A percentile compares a stretch with the other conserved stretches of the same genome.
phyloP scores from a whole-genome alignment of 768 basidiomycete genomes.

The Termitomyces sp. region DNA sequence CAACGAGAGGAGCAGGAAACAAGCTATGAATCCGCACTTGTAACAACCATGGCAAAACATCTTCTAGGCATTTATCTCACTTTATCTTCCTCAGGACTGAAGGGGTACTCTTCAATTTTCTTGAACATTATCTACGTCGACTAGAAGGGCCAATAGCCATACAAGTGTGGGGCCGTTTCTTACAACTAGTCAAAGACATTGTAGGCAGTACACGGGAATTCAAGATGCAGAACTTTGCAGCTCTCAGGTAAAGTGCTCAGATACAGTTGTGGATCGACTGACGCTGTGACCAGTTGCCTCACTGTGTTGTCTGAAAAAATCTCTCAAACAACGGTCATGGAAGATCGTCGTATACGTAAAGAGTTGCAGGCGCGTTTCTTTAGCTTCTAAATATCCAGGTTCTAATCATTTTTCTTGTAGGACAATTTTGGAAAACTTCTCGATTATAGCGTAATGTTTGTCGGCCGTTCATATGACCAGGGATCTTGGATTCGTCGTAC shows the following conservation, averaged over 20 bases:
- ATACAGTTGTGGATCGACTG: background rate
- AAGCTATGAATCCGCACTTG: slow-evolving; percentile 62
- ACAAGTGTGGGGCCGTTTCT: slow-evolving; percentile 84
- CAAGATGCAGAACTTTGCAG: slow-evolving; percentile 64
- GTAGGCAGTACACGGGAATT: slow-evolving; percentile 59
- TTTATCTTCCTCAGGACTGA: slow-evolving; percentile 51
- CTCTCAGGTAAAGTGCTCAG: slow-evolving; percentile 53
- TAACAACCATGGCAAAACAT: slow-evolving; percentile 29
- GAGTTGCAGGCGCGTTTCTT: slow-evolving; percentile 68
- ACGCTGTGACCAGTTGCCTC: slow-evolving; percentile 48
- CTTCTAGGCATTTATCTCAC: background rate
- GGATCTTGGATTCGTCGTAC: slow-evolving; percentile 75
- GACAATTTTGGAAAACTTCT: slow-evolving; percentile 84
- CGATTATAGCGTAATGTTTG: slow-evolving; percentile 70
- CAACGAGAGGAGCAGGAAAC: slow-evolving; percentile 56
- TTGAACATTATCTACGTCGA: slow-evolving; percentile 78
- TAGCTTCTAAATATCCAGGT: background rate
- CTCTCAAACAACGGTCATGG: slow-evolving; percentile 84
- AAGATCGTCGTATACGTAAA: slow-evolving; percentile 81
- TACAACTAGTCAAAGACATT: slow-evolving; percentile 76
- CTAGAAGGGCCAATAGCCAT: slow-evolving; percentile 89
- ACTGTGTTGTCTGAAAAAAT: slow-evolving; percentile 78
- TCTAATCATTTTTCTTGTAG: slow-evolving; percentile 23
- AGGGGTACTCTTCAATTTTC: slow-evolving; percentile 69
- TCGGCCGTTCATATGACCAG: slow-evolving; percentile 68